Evolutionary conservation across 2,329 filamentous ascomycete genomes (phyloP).

Genomic region (Xylariaceae sp.): DNA sequence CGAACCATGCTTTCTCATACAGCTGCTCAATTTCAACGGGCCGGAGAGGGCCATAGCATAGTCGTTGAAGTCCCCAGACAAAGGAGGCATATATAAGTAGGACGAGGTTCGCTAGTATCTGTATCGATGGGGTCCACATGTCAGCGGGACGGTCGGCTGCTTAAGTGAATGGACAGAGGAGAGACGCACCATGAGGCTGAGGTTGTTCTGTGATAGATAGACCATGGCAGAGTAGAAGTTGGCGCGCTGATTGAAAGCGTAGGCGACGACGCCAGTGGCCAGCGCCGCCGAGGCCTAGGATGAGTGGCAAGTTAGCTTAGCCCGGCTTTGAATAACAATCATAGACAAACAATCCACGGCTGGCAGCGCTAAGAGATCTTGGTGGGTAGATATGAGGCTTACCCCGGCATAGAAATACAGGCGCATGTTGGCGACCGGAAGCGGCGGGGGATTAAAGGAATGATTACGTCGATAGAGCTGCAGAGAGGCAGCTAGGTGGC

Average conservation of each 20-base stretch:
- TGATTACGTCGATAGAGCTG: constrained; percentile 16
- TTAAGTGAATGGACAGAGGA: not conserved
- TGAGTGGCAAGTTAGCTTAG: constrained; percentile 14
- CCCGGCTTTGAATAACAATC: not conserved
- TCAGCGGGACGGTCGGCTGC: constrained; percentile 12
- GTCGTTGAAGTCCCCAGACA: constrained; percentile 80
- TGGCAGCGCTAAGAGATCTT: not conserved
- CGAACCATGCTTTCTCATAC: constrained; percentile 97
- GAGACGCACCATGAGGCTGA: constrained; percentile 75
- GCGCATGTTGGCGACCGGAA: constrained; percentile 46
- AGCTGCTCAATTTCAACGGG: constrained; percentile 95
- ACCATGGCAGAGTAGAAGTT: constrained; percentile 99
- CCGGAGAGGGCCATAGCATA: constrained; percentile 86
- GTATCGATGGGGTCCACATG: not conserved
- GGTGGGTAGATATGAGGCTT: constrained; percentile 33
- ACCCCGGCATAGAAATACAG: constrained; percentile 59
- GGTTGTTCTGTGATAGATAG: constrained; percentile 92
- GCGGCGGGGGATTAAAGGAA: constrained; percentile 12
- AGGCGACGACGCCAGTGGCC: constrained; percentile 77
- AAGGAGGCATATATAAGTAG: constrained; percentile 76
- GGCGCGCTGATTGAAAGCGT: constrained; percentile 88
- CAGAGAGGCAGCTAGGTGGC: constrained; percentile 32
- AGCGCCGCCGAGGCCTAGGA: constrained; percentile 66
- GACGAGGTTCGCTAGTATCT: constrained; percentile 89
- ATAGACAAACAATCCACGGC: not conserved